Evolutionary conservation across 164 flowering plant species (phyloP).

Genomic region (Vitis cinerea): DNA sequence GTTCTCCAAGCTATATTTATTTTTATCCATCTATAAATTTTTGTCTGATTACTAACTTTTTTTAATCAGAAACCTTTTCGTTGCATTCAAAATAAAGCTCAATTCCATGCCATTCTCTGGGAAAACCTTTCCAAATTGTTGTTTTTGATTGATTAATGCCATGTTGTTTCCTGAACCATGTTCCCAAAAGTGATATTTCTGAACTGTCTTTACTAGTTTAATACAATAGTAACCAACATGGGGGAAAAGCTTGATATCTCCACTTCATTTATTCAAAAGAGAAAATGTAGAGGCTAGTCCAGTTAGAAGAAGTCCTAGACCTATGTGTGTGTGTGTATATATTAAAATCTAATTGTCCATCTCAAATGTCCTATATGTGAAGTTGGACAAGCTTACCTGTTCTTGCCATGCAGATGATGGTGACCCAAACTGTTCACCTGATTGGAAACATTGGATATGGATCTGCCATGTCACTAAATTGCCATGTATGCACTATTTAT

Average conservation of each 20-base stretch:
- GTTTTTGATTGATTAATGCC: neutral
- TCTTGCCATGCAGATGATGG: neutral
- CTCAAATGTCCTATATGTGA: neutral
- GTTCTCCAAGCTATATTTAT: too few relatives aligned
- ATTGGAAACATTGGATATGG: neutral
- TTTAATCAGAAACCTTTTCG: too few relatives aligned
- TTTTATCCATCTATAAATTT: too few relatives aligned
- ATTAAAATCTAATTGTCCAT: neutral
- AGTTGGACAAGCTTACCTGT: neutral
- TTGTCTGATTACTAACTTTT: too few relatives aligned
- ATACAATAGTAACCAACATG: neutral
- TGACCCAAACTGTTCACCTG: neutral
- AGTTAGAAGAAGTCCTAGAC: neutral
- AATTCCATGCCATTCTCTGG: neutral
- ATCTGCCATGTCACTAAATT: neutral
- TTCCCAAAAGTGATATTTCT: neutral
- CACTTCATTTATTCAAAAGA: neutral
- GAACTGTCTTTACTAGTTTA: neutral
- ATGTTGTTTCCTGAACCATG: neutral
- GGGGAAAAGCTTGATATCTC: neutral
- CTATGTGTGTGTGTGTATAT: neutral
- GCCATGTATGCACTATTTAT: too few relatives aligned
- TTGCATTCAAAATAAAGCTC: neutral
- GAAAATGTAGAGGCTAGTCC: neutral
- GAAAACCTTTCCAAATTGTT: neutral